Conservation (phyloP, 2,329 filamentous ascomycete genomes). For the Fusarium citri region DNA sequence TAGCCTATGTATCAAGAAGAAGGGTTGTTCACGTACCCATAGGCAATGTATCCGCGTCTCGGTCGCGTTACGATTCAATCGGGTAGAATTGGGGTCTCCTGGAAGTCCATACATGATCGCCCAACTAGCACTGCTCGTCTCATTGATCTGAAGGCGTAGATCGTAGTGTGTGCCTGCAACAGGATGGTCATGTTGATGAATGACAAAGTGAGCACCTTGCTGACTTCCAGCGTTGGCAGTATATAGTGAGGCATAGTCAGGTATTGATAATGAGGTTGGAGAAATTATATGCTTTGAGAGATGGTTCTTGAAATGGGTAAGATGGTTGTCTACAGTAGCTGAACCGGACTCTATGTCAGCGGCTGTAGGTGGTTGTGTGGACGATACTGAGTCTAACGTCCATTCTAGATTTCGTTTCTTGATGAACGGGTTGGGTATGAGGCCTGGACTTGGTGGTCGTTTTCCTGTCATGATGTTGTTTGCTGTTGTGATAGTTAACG, state of each 20-base stretch:
- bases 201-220: slow-evolving; percentile 69
- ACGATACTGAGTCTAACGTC: slow-evolving; percentile 48
- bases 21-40: slow-evolving; percentile 57
- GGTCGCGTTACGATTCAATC: slow-evolving; percentile 68
- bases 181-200: slow-evolving; percentile 80
- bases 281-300: slow-evolving; percentile 47
- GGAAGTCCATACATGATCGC: slow-evolving; percentile 73
- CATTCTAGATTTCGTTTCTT: slow-evolving; percentile 61
- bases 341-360: slow-evolving; percentile 57
- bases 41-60: slow-evolving; percentile 72
- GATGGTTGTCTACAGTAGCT: slow-evolving; percentile 53
- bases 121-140: slow-evolving; percentile 73
- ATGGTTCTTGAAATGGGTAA: slow-evolving; percentile 52
- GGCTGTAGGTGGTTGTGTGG: slow-evolving; percentile 33
- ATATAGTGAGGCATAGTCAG: slow-evolving; percentile 54
- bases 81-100: slow-evolving; percentile 65
- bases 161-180: slow-evolving; percentile 77
- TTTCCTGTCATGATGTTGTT: slow-evolving; percentile 43
- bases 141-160: slow-evolving; percentile 75
- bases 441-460: slow-evolving; percentile 47
- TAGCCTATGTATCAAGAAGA: background rate
- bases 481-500: too few relatives aligned
- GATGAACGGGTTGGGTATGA: slow-evolving; percentile 60
- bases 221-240: slow-evolving; percentile 46
- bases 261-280: slow-evolving; percentile 51